Conservation (phyloP, 805 yeast genomes). For the Saccharomycopsis synnaedendra region DNA sequence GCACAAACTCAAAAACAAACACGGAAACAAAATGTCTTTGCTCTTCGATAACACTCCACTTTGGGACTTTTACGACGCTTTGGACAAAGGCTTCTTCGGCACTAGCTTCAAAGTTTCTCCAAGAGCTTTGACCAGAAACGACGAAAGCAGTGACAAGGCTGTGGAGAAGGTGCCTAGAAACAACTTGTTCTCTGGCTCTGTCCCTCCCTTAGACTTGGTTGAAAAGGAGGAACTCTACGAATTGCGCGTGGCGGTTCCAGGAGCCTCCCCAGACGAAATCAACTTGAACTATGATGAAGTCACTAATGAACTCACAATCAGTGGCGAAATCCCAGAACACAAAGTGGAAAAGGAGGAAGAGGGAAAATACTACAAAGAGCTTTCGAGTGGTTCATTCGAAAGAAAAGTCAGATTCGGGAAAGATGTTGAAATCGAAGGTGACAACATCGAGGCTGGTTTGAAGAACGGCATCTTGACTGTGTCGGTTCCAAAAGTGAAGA, state of each 20-base stretch:
- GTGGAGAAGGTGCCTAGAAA: not conserved
- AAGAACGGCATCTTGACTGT: not conserved
- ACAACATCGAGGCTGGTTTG: conserved; percentile 17
- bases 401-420: conserved; percentile 19
- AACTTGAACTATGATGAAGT: conserved; percentile 26
- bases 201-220: conserved; percentile 26
- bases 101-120: not conserved
- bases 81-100: too few species aligned
- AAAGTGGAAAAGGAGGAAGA: not conserved
- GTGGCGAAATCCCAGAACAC: conserved; percentile 19
- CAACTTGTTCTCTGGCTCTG: conserved; percentile 3
- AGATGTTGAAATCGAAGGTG: not conserved
- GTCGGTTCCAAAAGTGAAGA: not conserved
- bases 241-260: conserved; percentile 25
- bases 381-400: conserved; percentile 21
- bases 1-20: too few species aligned
- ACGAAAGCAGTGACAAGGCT: too few species aligned
- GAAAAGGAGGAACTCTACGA: conserved; percentile 23
- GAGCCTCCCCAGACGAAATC: conserved; percentile 23
- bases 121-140: too few species aligned
- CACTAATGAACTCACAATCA: conserved; percentile 23
- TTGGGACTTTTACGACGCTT: not conserved
- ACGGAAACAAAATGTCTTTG: not conserved
- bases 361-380: conserved; percentile 15
- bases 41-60: not conserved